Conservation (phyloP, 164 flowering plant genomes). For the Chloranthus sessilifolius region DNA sequence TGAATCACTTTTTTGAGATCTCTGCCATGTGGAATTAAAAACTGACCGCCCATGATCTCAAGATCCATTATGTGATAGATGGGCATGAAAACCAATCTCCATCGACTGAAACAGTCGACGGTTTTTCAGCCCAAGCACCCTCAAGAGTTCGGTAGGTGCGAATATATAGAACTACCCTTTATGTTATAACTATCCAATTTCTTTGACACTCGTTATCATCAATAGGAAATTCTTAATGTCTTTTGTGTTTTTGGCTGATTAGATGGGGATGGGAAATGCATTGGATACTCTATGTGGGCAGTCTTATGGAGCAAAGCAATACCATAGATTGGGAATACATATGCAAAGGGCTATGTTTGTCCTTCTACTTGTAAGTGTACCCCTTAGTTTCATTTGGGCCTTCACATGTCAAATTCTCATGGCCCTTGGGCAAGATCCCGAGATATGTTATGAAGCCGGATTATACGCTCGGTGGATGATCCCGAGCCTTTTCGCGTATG, state of each 20-base stretch:
- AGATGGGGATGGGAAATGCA: conserved; percentile 14
- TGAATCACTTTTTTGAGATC: too few relatives aligned
- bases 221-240: neutral
- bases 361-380: conserved; percentile 12
- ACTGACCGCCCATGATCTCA: too few relatives aligned
- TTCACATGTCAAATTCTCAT: conserved; percentile 9
- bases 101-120: too few relatives aligned
- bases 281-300: conserved; percentile 21
- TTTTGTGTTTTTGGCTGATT: too few relatives aligned
- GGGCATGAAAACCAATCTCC: too few relatives aligned
- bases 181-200: too few relatives aligned
- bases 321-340: conserved; percentile 18
- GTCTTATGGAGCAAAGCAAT: conserved; percentile 19
- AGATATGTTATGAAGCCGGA: conserved; percentile 14
- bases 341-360: conserved; percentile 20
- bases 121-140: too few relatives aligned
- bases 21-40: too few relatives aligned
- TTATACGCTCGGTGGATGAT: conserved; percentile 19
- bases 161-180: too few relatives aligned
- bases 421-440: conserved; percentile 16
- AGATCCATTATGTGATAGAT: too few relatives aligned
- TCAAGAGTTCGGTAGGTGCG: too few relatives aligned
- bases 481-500: conserved; percentile 16
- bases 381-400: conserved; percentile 9
- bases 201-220: too few relatives aligned